These are phyloP conservation scores for Alternaria burnsii DNA, from an alignment of 2,329 filamentous ascomycete genomes.

Conservation along the genomic window DNA sequence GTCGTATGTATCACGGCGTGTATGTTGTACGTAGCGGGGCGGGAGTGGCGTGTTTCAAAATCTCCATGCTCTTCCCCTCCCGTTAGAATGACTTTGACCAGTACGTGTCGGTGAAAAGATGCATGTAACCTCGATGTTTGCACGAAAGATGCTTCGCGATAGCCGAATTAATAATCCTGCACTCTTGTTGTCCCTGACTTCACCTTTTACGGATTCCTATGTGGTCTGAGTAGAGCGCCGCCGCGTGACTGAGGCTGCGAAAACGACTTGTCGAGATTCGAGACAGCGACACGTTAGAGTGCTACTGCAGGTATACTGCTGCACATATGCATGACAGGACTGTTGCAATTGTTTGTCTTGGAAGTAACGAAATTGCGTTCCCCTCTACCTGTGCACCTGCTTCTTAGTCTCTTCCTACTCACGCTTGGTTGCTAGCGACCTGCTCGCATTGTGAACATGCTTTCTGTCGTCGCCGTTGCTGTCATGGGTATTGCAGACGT, in stretches of 20 bases:
- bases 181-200: no score
- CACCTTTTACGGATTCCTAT: not conserved
- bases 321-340: conserved; percentile 25
- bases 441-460: conserved; percentile 3
- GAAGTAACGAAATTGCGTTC: not conserved
- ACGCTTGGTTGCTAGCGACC: not conserved
- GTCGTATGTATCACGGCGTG: not conserved
- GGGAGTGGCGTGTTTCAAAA: not conserved
- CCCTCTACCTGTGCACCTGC: not conserved
- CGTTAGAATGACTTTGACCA: not conserved
- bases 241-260: not conserved
- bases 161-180: no score
- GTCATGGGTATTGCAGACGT: conserved; percentile 1
- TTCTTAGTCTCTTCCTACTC: not conserved
- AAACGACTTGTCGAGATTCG: conserved; percentile 11
- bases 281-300: conserved; percentile 18
- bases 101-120: not conserved
- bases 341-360: conserved; percentile 22
- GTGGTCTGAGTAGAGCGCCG: not conserved
- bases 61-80: not conserved
- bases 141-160: not conserved
- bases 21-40: not conserved
- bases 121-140: not conserved
- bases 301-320: conserved; percentile 30
- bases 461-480: conserved; percentile 2